Base-by-base conservation (phyloP, 2,329 filamentous ascomycete species). In the Clathrospora elynae region DNA sequence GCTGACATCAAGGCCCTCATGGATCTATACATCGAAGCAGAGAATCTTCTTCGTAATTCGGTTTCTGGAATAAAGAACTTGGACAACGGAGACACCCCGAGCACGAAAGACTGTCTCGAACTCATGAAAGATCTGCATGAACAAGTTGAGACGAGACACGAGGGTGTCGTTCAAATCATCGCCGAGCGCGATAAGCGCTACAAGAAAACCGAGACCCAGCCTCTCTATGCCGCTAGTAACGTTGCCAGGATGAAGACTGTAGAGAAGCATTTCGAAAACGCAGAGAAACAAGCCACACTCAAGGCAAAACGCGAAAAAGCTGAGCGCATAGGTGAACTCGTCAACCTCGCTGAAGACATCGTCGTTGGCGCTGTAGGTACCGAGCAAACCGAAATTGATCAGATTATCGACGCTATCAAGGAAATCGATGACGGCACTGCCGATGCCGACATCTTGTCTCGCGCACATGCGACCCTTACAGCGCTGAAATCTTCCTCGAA, bases 111-210 rank as follows among this genome's bases (percentile, higher is more conserved):
- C 7, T 53, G 54, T 24, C 53, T 71, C 3, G 71, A 73, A 36
- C 65, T 73, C 29, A 61, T 68, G 18, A 63, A 67, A 26, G 59
- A 60, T 1, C 60, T 80, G 5, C 74, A 79, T 51, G 62, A 64
- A 10, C 73, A 73, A 43, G 70, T 80, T 10, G 77, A 81, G 53
- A 59, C 68, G 16, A 71, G 76, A 2, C 75, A 80, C 49, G 74
- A 74, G 11, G 75, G 75, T 44, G 70, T 78, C 9, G 71, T 76
- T 2, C 70, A 75, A 19, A 73, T 77, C 23, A 72, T 78, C 5
- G 61, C 79, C 12, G 78, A 81, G 49, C 75, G 78, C 26, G 79
- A 82, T 55, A 73, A 73, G 31, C 71, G 78, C 11, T 75, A 79
- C 36, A 81, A 81, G 63, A 76, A 74, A 53, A 76, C 78, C 0